Evolutionary conservation across 805 yeast species (phyloP).

Genomic region (Candida ortonii): DNA sequence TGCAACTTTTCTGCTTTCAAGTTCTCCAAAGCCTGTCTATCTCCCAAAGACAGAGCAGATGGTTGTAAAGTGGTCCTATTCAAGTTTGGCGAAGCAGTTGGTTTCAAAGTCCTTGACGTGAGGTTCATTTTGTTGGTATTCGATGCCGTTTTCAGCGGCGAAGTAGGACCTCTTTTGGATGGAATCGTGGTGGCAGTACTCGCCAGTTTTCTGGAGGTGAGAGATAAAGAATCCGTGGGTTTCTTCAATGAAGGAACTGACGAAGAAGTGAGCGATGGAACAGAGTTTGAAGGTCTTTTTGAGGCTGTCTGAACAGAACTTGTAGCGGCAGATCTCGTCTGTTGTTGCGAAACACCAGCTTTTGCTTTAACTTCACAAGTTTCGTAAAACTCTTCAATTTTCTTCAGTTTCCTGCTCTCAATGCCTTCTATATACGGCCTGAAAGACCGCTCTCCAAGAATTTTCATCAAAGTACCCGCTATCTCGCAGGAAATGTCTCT

Average conservation of each 20-base stretch:
- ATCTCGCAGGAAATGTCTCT: slow-evolving; percentile 74
- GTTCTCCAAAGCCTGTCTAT: slow-evolving; percentile 45
- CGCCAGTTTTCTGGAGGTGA: slow-evolving; percentile 15
- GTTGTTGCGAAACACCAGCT: slow-evolving; percentile 5
- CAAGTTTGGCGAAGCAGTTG: slow-evolving; percentile 13
- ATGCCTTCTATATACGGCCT: slow-evolving; percentile 59
- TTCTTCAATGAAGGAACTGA: slow-evolving; percentile 6
- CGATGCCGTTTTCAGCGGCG: slow-evolving; percentile 51
- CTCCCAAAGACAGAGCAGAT: slow-evolving; percentile 22
- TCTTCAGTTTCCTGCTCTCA: slow-evolving; percentile 65
- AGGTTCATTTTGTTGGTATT: slow-evolving; percentile 23
- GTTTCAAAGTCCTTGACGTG: slow-evolving; percentile 28
- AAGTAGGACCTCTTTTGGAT: slow-evolving; percentile 65
- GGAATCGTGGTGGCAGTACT: slow-evolving; percentile 41
- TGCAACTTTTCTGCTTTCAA: slow-evolving; percentile 52
- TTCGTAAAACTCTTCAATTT: slow-evolving; percentile 59
- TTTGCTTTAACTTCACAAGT: slow-evolving; percentile 53
- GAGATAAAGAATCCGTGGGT: slow-evolving; percentile 8
- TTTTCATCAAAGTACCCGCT: slow-evolving; percentile 78
- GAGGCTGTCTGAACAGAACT: too few relatives aligned
- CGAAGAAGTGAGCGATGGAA: slow-evolving; percentile 3
- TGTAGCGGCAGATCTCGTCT: slow-evolving; percentile 3
- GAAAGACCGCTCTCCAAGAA: slow-evolving; percentile 72
- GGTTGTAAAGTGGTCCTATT: slow-evolving; percentile 20
- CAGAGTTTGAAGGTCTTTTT: background rate